phyloP scores from a whole-genome alignment of 148 eudicot genomes.

The Persicaria maculosa region DNA sequence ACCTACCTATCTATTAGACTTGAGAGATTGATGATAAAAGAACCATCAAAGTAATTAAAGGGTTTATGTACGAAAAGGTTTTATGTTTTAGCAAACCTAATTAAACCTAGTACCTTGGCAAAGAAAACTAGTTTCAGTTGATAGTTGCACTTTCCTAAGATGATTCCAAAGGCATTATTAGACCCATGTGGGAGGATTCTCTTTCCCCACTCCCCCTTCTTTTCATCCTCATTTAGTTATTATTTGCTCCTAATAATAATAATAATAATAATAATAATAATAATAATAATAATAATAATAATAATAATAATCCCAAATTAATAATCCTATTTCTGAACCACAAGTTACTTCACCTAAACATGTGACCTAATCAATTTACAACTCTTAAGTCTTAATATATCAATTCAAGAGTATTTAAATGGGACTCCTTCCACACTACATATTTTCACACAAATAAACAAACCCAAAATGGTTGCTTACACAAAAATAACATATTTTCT shows the following conservation, averaged over 20 bases:
- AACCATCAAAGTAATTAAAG: too few species aligned
- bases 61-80: too few species aligned
- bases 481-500: too few species aligned
- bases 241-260: neutral
- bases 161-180: neutral
- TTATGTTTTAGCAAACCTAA: too few species aligned
- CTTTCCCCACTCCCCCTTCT: constrained; percentile 7
- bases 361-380: constrained; percentile 10
- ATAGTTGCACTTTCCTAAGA: neutral
- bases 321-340: constrained; percentile 5
- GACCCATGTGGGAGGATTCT: constrained; percentile 19
- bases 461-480: neutral
- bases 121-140: too few species aligned
- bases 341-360: constrained; percentile 13
- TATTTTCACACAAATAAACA: neutral
- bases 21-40: too few species aligned
- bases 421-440: neutral
- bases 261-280: neutral
- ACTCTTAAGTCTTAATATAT: neutral
- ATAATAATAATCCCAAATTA: neutral
- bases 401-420: neutral
- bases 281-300: neutral
- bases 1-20: too few species aligned
- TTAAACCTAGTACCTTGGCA: neutral
- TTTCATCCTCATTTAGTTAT: neutral